Base-by-base conservation (phyloP, 2,329 filamentous ascomycete genomes). In the Pyricularia sp. region DNA sequence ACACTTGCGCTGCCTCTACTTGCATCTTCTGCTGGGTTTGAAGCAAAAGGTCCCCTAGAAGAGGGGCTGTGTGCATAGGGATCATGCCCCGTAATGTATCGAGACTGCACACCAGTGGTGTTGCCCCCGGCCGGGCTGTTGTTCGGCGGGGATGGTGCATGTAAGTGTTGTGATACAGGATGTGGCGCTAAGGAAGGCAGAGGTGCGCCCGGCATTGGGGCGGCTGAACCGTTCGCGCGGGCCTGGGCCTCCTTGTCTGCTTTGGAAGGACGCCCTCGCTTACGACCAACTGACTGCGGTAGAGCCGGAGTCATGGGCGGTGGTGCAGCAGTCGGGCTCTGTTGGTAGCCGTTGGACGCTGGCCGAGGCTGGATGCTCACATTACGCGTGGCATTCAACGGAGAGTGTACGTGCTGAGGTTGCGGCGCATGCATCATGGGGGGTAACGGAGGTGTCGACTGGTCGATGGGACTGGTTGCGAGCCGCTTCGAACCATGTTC, bases 181-280 rank as follows among this genome's bases (percentile, higher is more conserved):
- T 64, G 63, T 8, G 69, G 67, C 28, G 68, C 68, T 26, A 68
- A 67, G 2, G 70, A 68, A 24, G 70, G 67, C 6, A 64, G 30
- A 13, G 70, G 70, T 2, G 67, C 66, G 31, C 69, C 71, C 7
- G 70, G 68, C 30, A 68, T 65, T 33, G 70, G 69, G n/a, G 22
- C 28, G 3, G 64, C 22, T 7, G 65, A 22, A 19, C 49, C 68
- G 49, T 64, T 71, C 10, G 69, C 68, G 33, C 70, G 70, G 16
- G 70, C 70, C 12, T 69, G 70, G 10, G 71, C 70, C 40, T 71
- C 68, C 64, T 71, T 71, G 61, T 74, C 73, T 8, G 70, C 70
- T 66, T 74, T 75, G 19, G 73, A 73, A 0, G 75, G 75, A 19
- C 75, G 70, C 3, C 75, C 75, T 28, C 75, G 70, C 64, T 71